phyloP scores from a whole-genome alignment of 2,329 filamentous ascomycete genomes.

The Hypoxylon sp. region DNA sequence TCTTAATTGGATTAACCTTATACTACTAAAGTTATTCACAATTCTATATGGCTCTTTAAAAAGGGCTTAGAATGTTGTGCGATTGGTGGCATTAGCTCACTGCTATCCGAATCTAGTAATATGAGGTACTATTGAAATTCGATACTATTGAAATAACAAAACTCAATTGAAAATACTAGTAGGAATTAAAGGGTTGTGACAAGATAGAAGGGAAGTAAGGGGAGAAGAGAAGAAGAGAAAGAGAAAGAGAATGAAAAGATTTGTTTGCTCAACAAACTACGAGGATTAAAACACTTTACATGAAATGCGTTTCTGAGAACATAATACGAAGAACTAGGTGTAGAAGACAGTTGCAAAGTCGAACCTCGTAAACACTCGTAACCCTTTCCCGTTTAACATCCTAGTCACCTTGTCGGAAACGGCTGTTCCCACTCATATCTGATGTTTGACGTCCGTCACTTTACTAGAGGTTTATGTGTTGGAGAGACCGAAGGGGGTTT shows the following conservation, averaged over 20 bases:
- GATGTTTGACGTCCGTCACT: slow-evolving; percentile 39
- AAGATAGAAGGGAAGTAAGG: slow-evolving; percentile 25
- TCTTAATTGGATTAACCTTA: no score
- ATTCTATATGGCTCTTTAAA: no score
- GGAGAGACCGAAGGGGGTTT: slow-evolving; percentile 38
- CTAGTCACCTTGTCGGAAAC: slow-evolving; percentile 24
- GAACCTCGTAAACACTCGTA: slow-evolving; percentile 37
- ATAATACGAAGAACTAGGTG: slow-evolving; percentile 5
- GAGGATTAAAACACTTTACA: slow-evolving; percentile 39
- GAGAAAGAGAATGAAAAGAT: slow-evolving; percentile 14
- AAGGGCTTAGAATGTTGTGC: no score
- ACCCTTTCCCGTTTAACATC: slow-evolving; percentile 35
- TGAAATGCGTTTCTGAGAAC: slow-evolving; percentile 25
- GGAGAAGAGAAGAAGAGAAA: slow-evolving; percentile 19
- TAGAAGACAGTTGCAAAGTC: slow-evolving; percentile 17
- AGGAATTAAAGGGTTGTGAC: slow-evolving; percentile 1
- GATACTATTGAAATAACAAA: no score
- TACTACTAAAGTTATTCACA: no score
- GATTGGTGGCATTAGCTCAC: no score
- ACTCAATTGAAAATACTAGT: slow-evolving; percentile 22
- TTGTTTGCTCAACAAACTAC: slow-evolving; percentile 32
- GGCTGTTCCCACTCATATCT: slow-evolving; percentile 28
- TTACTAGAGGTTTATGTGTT: slow-evolving; percentile 27
- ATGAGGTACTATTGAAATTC: no score
- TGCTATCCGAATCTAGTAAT: no score